Evolutionary conservation across 2,329 filamentous ascomycete species (phyloP), one percentile per base, ranked within the genome.

Genomic region (Cladophialophora psammophila): DNA sequence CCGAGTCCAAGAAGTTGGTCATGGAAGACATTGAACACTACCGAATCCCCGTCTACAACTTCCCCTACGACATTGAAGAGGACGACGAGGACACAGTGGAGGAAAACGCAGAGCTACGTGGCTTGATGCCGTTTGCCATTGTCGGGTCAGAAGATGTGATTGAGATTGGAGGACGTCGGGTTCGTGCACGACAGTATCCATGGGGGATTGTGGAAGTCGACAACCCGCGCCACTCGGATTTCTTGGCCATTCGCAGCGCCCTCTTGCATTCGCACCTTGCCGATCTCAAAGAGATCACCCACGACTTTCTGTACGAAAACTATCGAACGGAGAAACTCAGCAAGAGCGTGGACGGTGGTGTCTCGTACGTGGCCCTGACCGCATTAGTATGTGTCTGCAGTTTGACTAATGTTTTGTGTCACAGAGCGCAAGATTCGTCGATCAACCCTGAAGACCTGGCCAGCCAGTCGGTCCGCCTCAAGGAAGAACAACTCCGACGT

Each of bases 1-100:
- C 95, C 73, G 95, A 99, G 83, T 98, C 94, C 74, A 99, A 99
- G 89, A 99, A 98, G 87, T 88, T 99, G 69, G 94, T 99, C 78
- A 99, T 99, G 95, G 95, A 99, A 85, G 95, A 99, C 79, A 99
- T 99, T 75, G 95, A 99, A 84, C 95, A 99, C 83, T 99, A 99
- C 86, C 91, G 95, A 78, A 99, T 99, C 75, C 95, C 95, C 55
- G 94, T 99, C 72, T 99, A 99, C 88, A 99, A 99, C 88, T 99
- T 99, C 86, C 95, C 95, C 58, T 99, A 99, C 84, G 95, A 99
- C 75, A 96, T 99, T 69, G 95, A 99, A 82, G 95, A 99, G 85
- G 95, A 99, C 75, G 95, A 99, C 74, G 95, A 99, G 84, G 95
- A 99, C 78, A 99, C 95, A 0, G 94, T 99, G 20, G 95, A 99